Base-by-base conservation (phyloP, 345 rosid species). In the Arabis hirsuta region DNA sequence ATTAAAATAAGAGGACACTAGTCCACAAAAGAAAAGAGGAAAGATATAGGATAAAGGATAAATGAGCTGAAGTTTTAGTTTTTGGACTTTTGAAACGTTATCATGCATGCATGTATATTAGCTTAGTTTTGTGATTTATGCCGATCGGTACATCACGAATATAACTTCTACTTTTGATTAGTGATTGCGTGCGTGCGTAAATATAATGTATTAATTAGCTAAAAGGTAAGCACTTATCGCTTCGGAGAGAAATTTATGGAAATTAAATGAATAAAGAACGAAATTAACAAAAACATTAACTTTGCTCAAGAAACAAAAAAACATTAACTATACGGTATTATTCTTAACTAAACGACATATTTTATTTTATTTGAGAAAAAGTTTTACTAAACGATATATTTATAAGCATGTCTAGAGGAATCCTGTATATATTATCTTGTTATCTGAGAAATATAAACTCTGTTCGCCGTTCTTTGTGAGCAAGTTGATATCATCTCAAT, bases 61-160 rank as follows among this genome's bases (percentile, higher is more conserved):
- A 56, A 44, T 29, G 16, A n/a, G 32, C 34, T 29, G 6, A n/a
- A n/a, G n/a, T n/a, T n/a, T n/a, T n/a, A n/a, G 6, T n/a, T 59
- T 22, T 71, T 14, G 50, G 16, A 58, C 48, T 34, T 69, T 57
- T 22, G 22, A 50, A 70, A 70, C 52, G 59, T 27, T 52, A 60
- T 12, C 42, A 50, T 60, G 52, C 22, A 43, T 67, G 62, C 31
- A 57, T 24, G 41, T 46, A 32, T 10, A 45, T 46, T 36, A 45
- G 64, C 55, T 45, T 62, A 32, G 22, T 20, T 19, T 38, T 22
- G 53, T 56, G n/a, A 45, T 69, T 45, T 22, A 55, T 67, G 34
- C 44, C 43, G 63, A 55, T 55, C n/a, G 6, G 13, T 13, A 2
- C 20, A 65, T 36, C 11, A 36, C 2, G 26, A 55, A 45, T 46